A percentile compares a stretch with the other conserved stretches of the same genome.
Conservation (phyloP, 1,139 yeast species). For the Scheffersomyces insectosa region DNA sequence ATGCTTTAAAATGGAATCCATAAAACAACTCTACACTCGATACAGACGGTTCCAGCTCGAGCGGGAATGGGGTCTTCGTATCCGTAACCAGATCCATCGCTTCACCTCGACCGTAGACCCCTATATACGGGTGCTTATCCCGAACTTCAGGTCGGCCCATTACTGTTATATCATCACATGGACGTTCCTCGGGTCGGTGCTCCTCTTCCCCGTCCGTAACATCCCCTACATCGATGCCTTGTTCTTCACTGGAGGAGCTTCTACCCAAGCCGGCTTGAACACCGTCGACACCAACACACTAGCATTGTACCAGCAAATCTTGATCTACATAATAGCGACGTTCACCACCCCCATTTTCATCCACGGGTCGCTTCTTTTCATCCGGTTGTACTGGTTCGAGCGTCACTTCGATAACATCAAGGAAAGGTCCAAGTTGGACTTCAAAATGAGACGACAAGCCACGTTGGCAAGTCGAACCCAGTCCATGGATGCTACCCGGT, state of each 20-base stretch:
- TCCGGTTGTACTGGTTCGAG: conserved; percentile 90
- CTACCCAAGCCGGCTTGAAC: conserved; percentile 92
- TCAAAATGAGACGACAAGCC: conserved; percentile 76
- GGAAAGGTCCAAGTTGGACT: conserved; percentile 69
- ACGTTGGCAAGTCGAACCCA: conserved; percentile 63
- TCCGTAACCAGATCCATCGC: conserved; percentile 27
- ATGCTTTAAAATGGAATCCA: neutral
- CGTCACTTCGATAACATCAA: conserved; percentile 82
- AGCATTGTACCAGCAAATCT: conserved; percentile 74
- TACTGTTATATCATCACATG: conserved; percentile 60
- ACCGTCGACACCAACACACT: conserved; percentile 67
- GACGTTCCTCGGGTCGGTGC: conserved; percentile 65
- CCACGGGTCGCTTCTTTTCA: conserved; percentile 73
- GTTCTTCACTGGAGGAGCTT: conserved; percentile 71
- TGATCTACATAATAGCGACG: conserved; percentile 58
- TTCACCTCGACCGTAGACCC: conserved; percentile 38
- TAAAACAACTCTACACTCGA: conserved; percentile 4
- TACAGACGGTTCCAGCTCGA: conserved; percentile 8
- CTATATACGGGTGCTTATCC: conserved; percentile 51
- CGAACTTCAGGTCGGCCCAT: conserved; percentile 79
- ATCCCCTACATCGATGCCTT: conserved; percentile 74
- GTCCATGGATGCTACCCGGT: conserved; percentile 29
- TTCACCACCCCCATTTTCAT: conserved; percentile 88
- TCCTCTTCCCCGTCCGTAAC: conserved; percentile 73
- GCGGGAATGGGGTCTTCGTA: conserved; percentile 17